phyloP scores from a whole-genome alignment of 1,284 basidiomycete species.

The Coniferiporia sulphurascens region DNA sequence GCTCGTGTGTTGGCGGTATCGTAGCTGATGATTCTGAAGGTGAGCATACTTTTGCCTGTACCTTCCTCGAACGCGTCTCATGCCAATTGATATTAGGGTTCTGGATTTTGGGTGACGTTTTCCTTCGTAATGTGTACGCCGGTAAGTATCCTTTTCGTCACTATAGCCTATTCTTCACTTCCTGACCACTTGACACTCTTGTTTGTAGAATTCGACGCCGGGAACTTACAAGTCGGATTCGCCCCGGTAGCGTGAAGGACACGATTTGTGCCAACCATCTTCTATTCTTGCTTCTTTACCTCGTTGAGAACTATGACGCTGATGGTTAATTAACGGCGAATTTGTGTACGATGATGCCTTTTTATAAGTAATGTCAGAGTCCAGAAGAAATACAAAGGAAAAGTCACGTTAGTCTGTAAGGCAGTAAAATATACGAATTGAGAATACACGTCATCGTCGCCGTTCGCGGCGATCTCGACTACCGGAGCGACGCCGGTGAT shows the following conservation, averaged over 20 bases:
- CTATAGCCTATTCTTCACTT: background rate
- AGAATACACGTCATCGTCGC: background rate
- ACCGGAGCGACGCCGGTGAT: conserved; percentile 8
- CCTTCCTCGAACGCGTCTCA: background rate
- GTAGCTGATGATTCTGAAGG: conserved; percentile 11
- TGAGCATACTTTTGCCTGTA: background rate
- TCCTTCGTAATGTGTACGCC: conserved; percentile 23
- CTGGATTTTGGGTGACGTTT: conserved; percentile 23
- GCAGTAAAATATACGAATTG: background rate
- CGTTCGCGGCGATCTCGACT: conserved; percentile 11
- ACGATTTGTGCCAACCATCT: background rate
- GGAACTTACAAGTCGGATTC: conserved; percentile 6
- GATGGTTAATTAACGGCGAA: no score
- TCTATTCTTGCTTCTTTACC: background rate
- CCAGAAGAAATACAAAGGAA: background rate
- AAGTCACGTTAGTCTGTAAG: background rate
- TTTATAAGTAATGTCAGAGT: background rate
- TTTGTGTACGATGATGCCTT: background rate
- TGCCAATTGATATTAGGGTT: conserved; percentile 8
- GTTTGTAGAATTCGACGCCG: conserved; percentile 20
- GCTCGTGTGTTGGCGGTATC: conserved; percentile 22
- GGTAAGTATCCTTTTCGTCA: conserved; percentile 7
- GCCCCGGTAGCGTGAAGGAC: conserved; percentile 1
- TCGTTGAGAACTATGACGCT: no score
- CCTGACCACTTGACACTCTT: background rate